Evolutionary conservation across 2,329 filamentous ascomycete species (phyloP).

Genomic region (Fusarium scirpi): DNA sequence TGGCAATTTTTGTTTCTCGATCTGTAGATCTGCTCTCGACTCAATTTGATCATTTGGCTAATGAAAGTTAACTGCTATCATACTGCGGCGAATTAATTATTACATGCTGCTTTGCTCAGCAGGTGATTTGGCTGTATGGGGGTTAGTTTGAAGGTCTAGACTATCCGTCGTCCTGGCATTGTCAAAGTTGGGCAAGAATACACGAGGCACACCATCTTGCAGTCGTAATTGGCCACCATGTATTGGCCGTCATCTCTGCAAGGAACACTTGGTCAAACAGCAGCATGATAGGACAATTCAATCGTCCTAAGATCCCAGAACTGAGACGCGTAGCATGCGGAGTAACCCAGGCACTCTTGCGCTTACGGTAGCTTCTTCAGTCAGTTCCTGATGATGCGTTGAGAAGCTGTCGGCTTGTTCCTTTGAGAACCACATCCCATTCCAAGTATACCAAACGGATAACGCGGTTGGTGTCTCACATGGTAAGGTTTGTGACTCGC

Average conservation of each 20-base stretch:
- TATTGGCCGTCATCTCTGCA: not conserved
- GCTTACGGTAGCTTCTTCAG: not conserved
- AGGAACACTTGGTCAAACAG: not conserved
- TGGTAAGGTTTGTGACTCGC: not conserved
- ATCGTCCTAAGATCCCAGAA: not conserved
- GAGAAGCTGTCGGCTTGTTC: not conserved
- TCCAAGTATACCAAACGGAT: not conserved
- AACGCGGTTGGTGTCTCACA: not conserved
- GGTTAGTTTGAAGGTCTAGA: not conserved
- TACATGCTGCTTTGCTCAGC: not conserved
- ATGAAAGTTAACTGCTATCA: not conserved
- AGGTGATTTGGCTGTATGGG: not conserved
- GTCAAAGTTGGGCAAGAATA: conserved; percentile 18
- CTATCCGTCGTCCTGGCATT: not conserved
- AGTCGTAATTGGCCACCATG: not conserved
- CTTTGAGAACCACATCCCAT: not conserved
- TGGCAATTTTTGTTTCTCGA: not conserved
- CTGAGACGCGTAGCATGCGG: not conserved
- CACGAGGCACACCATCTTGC: conserved; percentile 3
- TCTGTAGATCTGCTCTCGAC: not conserved
- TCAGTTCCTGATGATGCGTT: not conserved
- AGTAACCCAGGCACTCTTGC: not conserved
- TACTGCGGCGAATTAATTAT: not conserved
- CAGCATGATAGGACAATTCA: not conserved
- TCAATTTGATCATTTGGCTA: not conserved